These are phyloP conservation scores for Fusarium napiforme DNA, from an alignment of 2,329 filamentous ascomycete genomes.

Conservation along the genomic window DNA sequence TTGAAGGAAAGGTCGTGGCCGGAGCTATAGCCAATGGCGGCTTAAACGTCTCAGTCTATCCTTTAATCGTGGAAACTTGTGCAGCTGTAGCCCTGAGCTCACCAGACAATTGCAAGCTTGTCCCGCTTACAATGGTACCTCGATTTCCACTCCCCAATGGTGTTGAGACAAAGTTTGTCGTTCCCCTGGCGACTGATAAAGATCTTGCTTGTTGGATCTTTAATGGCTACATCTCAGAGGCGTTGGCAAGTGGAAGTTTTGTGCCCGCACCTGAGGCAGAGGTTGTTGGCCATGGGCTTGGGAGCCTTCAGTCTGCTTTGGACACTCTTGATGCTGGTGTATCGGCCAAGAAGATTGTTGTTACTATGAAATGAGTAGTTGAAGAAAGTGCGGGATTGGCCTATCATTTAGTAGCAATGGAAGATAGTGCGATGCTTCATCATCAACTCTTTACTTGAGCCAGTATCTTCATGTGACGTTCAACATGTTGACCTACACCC, in stretches of 20 bases:
- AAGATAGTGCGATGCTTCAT: neutral
- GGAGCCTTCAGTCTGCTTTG: conserved; percentile 3
- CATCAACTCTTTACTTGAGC: too few relatives aligned
- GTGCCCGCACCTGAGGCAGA: neutral
- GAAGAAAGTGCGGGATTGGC: neutral
- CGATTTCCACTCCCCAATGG: neutral
- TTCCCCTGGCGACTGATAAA: conserved; percentile 1
- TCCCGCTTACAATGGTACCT: conserved; percentile 14
- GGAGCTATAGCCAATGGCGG: conserved; percentile 13
- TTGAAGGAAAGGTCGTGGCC: neutral
- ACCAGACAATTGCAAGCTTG: neutral
- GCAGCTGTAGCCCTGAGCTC: conserved; percentile 20
- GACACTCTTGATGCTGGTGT: neutral
- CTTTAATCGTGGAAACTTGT: neutral
- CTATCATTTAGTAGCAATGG: neutral
- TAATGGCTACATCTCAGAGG: neutral
- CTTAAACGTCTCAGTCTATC: neutral
- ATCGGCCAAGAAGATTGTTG: conserved; percentile 10
- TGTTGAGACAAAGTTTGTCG: conserved; percentile 13
- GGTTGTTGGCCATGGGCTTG: conserved; percentile 4
- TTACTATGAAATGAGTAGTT: neutral
- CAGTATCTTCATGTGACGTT: neutral
- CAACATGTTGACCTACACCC: neutral
- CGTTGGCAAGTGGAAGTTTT: conserved; percentile 1
- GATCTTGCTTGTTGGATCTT: conserved; percentile 3